Evolutionary conservation across 495 filamentous ascomycete species (phyloP).

Genomic region (Coniosporium apollinis): DNA sequence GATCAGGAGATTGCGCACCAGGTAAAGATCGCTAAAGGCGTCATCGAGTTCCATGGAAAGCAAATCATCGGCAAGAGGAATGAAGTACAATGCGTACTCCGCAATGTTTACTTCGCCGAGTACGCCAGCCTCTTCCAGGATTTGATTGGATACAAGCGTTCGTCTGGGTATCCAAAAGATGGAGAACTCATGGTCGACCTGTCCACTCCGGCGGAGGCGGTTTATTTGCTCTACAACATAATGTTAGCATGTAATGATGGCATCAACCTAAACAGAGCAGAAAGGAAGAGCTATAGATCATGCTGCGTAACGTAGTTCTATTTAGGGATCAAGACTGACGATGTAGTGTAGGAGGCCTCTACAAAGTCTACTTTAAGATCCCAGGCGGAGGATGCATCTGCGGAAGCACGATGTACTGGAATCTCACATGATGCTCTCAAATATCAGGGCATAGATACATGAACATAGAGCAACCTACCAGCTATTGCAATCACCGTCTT

Average conservation of each 20-base stretch:
- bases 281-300: constrained; percentile 28
- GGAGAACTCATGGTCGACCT: constrained; percentile 83
- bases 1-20: constrained; percentile 32
- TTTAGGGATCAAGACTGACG: constrained; percentile 53
- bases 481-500: constrained; percentile 68
- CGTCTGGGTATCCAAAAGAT: constrained; percentile 88
- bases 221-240: constrained; percentile 60
- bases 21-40: constrained; percentile 71
- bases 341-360: constrained; percentile 41
- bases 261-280: constrained; percentile 29
- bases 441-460: no score
- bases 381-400: no score
- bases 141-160: constrained; percentile 76
- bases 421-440: no score
- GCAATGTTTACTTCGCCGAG: constrained; percentile 79
- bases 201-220: constrained; percentile 65
- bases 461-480: constrained; percentile 45
- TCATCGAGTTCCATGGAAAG: constrained; percentile 80
- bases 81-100: constrained; percentile 74
- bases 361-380: constrained; percentile 46
- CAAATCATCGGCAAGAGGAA: constrained; percentile 81
- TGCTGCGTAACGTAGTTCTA: constrained; percentile 19
- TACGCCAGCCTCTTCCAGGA: constrained; percentile 85
- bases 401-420: no score
- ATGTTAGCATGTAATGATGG: constrained; percentile 45